Conservation (phyloP, 2,329 filamentous ascomycete genomes). For the Botryotinia convoluta region DNA sequence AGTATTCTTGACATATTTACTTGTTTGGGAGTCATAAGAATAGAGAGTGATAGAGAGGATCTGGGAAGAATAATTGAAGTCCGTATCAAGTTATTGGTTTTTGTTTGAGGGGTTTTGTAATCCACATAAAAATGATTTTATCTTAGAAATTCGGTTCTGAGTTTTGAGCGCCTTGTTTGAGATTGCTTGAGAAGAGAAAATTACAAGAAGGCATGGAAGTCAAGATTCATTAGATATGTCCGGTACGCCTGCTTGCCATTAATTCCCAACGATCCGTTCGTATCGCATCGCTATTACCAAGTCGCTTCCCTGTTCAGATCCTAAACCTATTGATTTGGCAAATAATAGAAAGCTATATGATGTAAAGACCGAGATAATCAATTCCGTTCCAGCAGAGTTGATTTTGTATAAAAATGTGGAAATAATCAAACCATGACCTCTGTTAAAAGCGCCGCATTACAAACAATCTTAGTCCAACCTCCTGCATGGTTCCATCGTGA, state of each 20-base stretch:
- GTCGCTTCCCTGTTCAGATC: background rate
- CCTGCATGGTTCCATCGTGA: background rate
- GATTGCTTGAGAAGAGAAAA: background rate
- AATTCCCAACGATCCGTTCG: background rate
- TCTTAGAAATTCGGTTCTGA: background rate
- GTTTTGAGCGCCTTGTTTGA: background rate
- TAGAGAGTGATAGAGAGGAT: background rate
- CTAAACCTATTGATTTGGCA: fast-evolving
- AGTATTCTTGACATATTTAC: no score
- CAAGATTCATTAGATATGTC: no score
- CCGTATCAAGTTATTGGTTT: background rate
- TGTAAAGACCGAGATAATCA: background rate
- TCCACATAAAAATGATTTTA: background rate
- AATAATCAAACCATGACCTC: background rate
- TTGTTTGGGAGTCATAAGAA: background rate
- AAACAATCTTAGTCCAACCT: background rate
- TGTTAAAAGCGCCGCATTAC: background rate
- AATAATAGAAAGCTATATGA: background rate
- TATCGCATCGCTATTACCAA: background rate
- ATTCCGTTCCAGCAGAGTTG: background rate
- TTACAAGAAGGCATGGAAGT: fast-evolving
- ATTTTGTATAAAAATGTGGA: background rate
- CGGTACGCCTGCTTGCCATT: background rate
- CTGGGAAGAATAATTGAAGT: fast-evolving
- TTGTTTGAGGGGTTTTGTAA: background rate